Evolutionary conservation across 371 early-diverging fungal genomes (phyloP), one percentile per base, ranked within the genome.

Genomic region (Lichtheimia corymbifera): DNA sequence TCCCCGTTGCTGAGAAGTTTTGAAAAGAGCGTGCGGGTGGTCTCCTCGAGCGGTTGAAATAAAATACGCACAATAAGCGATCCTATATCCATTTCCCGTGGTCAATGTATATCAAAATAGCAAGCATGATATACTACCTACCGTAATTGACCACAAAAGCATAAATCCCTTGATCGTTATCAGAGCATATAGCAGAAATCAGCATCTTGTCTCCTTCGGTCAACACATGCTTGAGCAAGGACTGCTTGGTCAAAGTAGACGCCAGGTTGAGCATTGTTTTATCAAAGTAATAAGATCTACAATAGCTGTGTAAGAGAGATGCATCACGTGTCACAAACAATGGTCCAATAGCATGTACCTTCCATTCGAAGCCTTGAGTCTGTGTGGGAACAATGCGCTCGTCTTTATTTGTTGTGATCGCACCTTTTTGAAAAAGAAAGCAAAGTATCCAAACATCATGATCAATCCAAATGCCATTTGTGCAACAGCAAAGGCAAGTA

Each of bases 151-250:
- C 76, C 2, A 93, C 93, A 65, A 94, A 76, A 4, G 90, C 91
- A 76, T 95, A 96, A 3, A 87, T 80, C 14, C 97, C 96, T 73
- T 93, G 92, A 53, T 86, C 87, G 1, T 63, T 62, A 13, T 74
- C 68, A 1, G 70, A 66, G 7, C 90, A 86, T 35, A 89, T 65
- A 40, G 76, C 72, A 5, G 93, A 74, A 63, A 96, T 82, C 42
- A 95, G 67, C 80, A 97, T 88, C 71, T 93, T 94, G 72, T 98
- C 98, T 14, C 97, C 98, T 72, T 96, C 95, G 1, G 97, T 97
- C 53, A 98, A 68, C 2, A 97, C 59, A 64, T 96, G 94, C 68
- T 98, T 98, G 24, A 97, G 72, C 7, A 94, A 55, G 0, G 95
- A 92, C 69, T 97, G 97, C 4, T 84, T 85, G 0, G 91, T 88